These are phyloP conservation scores for Mycena indigotica DNA, from an alignment of 768 basidiomycete genomes.

Conservation along the genomic window DNA sequence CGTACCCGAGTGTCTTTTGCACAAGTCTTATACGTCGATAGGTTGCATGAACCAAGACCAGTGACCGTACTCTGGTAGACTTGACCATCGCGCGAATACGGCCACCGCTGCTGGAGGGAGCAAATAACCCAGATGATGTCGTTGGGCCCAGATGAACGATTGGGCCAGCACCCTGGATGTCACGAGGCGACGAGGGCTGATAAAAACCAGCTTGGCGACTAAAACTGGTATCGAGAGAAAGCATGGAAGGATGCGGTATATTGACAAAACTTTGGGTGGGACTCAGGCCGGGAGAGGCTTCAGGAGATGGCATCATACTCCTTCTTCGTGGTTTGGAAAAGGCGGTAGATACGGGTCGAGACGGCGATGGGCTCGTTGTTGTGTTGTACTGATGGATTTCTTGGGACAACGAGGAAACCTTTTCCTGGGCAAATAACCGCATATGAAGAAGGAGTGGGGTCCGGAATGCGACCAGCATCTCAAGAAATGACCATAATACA, in stretches of 20 bases:
- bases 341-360: slow-evolving; percentile 50
- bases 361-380: slow-evolving; percentile 25
- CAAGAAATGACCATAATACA: slow-evolving; percentile 69
- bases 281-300: slow-evolving; percentile 45
- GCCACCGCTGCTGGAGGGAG: slow-evolving; percentile 24
- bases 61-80: slow-evolving; percentile 50
- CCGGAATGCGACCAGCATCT: slow-evolving; percentile 63
- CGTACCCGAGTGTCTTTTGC: slow-evolving; percentile 67
- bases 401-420: slow-evolving; percentile 54
- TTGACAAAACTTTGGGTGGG: slow-evolving; percentile 34
- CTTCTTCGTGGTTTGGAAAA: slow-evolving; percentile 61
- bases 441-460: slow-evolving; percentile 67
- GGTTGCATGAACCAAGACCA: slow-evolving; percentile 55
- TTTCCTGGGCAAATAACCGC: slow-evolving; percentile 67
- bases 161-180: slow-evolving; percentile 41
- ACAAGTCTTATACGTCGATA: slow-evolving; percentile 63
- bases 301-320: slow-evolving; percentile 48
- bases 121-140: slow-evolving; percentile 11
- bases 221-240: slow-evolving; percentile 24
- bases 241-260: slow-evolving; percentile 13
- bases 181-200: slow-evolving; percentile 37
- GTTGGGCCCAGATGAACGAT: slow-evolving; percentile 47
- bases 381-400: slow-evolving; percentile 44
- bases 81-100: slow-evolving; percentile 32
- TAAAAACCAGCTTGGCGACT: slow-evolving; percentile 47